A percentile compares a stretch with the other conserved stretches of the same genome.
These are phyloP conservation scores for Hapsidospora chrysogenum DNA, from an alignment of 495 filamentous ascomycete species.

Conservation along the genomic window DNA sequence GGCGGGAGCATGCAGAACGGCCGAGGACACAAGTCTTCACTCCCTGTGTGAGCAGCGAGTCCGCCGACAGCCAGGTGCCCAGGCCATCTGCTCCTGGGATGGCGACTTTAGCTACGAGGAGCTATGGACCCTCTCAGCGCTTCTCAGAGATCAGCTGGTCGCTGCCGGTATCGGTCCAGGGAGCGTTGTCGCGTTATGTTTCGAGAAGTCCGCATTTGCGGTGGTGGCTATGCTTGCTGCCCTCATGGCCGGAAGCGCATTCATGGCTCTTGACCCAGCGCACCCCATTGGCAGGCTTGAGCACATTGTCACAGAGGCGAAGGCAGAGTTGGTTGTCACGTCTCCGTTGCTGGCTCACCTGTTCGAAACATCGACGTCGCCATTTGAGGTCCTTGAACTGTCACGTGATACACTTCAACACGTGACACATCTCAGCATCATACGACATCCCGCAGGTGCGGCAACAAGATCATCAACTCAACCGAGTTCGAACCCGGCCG, in stretches of 20 bases:
- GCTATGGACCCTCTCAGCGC: constrained; percentile 6
- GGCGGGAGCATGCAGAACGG: too few species aligned
- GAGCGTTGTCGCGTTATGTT: not conserved
- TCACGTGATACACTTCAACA: not conserved
- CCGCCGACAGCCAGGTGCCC: too few species aligned
- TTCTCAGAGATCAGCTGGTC: not conserved
- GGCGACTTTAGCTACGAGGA: constrained; percentile 28
- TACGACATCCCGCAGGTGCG: not conserved
- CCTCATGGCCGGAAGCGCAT: not conserved
- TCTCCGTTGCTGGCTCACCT: too few species aligned
- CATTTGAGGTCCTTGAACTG: not conserved
- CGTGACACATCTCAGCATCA: not conserved
- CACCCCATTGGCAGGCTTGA: not conserved
- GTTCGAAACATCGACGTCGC: not conserved
- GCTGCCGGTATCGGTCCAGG: not conserved
- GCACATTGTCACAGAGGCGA: not conserved
- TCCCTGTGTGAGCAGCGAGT: too few species aligned
- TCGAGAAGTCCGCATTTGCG: not conserved
- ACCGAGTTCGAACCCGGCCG: not conserved
- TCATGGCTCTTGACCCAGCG: not conserved
- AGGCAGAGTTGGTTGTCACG: constrained; percentile 8
- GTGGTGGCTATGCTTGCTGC: not conserved
- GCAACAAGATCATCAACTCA: not conserved
- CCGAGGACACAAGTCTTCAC: too few species aligned
- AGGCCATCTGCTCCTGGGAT: constrained; percentile 22